These are phyloP conservation scores for Malus hybrid DNA, from an alignment of 331 rosid genomes.

Conservation along the genomic window DNA sequence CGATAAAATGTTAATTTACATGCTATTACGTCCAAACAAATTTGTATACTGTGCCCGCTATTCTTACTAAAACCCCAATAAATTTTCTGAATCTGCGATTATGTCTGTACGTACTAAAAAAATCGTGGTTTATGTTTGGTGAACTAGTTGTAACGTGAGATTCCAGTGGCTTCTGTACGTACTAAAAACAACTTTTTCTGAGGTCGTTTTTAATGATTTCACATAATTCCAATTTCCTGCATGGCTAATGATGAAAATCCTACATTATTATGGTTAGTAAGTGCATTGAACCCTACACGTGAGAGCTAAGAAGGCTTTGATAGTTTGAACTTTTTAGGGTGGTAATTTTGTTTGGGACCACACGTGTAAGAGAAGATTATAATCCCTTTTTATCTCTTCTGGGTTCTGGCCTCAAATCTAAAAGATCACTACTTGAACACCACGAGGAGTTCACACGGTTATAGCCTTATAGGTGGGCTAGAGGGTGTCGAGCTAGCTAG, in stretches of 20 bases:
- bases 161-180: no score
- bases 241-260: constrained; percentile 58
- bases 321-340: constrained; percentile 17
- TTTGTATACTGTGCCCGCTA: fast-evolving
- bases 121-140: no score
- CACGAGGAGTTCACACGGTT: constrained; percentile 12
- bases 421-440: background rate
- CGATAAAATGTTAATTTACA: no score
- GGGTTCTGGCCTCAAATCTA: background rate
- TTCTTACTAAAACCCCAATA: no score
- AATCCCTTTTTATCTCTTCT: background rate
- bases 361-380: constrained; percentile 16
- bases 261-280: constrained; percentile 82
- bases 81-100: no score
- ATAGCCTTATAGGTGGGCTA: background rate
- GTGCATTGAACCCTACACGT: constrained; percentile 92
- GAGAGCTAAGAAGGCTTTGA: constrained; percentile 51
- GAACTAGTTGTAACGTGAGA: no score
- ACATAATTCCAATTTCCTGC: constrained; percentile 53
- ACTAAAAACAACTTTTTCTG: constrained; percentile 9
- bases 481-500: background rate
- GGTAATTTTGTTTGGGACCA: constrained; percentile 46
- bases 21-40: no score
- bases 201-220: constrained; percentile 54
- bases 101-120: no score